phyloP scores from a whole-genome alignment of 2,329 filamentous ascomycete genomes.

The Penicillium sp. region DNA sequence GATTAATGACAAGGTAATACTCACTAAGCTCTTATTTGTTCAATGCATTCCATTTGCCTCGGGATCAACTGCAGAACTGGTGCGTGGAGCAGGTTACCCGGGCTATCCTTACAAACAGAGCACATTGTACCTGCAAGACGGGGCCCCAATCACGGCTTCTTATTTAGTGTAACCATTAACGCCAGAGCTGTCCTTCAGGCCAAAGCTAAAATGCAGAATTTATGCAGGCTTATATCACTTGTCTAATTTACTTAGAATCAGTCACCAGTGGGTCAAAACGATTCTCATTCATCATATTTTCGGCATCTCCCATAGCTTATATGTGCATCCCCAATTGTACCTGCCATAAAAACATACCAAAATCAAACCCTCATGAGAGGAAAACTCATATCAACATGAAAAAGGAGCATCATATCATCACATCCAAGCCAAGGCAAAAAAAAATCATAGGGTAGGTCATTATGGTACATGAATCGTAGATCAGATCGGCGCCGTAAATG shows the following conservation, averaged over 20 bases:
- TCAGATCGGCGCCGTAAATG: conserved; percentile 21
- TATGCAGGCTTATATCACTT: background rate
- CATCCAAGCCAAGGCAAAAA: conserved; percentile 1
- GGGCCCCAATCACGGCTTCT: conserved; percentile 7
- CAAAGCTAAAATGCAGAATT: background rate
- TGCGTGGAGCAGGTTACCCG: conserved; percentile 5
- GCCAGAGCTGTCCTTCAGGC: background rate
- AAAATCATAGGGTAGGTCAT: conserved; percentile 12
- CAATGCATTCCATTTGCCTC: background rate
- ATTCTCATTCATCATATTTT: conserved; percentile 1
- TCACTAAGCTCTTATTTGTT: background rate
- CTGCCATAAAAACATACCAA: background rate
- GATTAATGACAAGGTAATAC: background rate
- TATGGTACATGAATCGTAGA: conserved; percentile 25
- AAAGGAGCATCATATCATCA: background rate
- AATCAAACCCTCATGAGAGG: conserved; percentile 5
- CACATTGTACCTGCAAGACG: conserved; percentile 22
- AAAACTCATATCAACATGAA: conserved; percentile 15
- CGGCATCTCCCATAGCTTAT: conserved; percentile 7
- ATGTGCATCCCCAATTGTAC: conserved; percentile 20
- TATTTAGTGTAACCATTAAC: conserved; percentile 15
- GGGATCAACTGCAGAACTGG: background rate
- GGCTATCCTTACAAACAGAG: conserved; percentile 15
- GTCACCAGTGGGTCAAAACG: background rate
- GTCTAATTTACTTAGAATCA: background rate